phyloP scores from a whole-genome alignment of 306 rosid species.

The Castanea sativa region DNA sequence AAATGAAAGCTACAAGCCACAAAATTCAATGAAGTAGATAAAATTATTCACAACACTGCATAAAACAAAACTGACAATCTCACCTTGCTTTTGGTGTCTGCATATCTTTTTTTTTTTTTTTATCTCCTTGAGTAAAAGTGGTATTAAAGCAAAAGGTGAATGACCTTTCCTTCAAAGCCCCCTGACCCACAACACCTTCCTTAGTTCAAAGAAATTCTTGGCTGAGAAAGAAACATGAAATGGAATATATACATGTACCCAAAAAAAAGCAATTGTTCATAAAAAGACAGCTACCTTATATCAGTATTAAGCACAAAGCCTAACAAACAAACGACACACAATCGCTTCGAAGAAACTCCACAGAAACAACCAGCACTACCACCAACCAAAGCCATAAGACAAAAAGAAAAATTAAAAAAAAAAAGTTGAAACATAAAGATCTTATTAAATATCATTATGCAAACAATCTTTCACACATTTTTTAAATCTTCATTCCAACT shows the following conservation, averaged over 20 bases:
- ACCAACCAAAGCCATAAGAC: constrained; percentile 63
- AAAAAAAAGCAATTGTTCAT: constrained; percentile 16
- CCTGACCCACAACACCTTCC: constrained; percentile 68
- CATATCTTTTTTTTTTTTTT: constrained; percentile 37
- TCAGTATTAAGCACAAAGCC: constrained; percentile 46
- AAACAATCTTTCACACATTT: constrained; percentile 23
- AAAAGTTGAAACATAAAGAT: constrained; percentile 26
- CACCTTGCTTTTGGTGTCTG: constrained; percentile 86
- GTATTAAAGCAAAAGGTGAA: constrained; percentile 29
- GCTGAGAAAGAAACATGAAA: constrained; percentile 45
- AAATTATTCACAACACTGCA: background rate
- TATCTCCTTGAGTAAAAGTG: constrained; percentile 2
- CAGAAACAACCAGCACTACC: constrained; percentile 87
- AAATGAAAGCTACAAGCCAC: background rate
- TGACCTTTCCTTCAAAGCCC: constrained; percentile 33
- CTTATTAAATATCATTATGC: constrained; percentile 27
- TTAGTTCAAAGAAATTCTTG: constrained; percentile 36
- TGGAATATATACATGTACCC: constrained; percentile 37
- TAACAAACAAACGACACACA: constrained; percentile 63
- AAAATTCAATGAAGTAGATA: background rate
- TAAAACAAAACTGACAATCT: constrained; percentile 25
- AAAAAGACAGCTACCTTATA: constrained; percentile 36
- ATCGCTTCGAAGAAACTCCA: constrained; percentile 85
- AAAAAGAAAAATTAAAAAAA: background rate
- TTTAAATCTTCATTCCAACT: constrained; percentile 7